Percentiles rank a stretch among this genome's conserved stretches.
These are phyloP conservation scores for Paragyromitra xinjiangensis DNA, from an alignment of 495 filamentous ascomycete species.

Conservation along the genomic window DNA sequence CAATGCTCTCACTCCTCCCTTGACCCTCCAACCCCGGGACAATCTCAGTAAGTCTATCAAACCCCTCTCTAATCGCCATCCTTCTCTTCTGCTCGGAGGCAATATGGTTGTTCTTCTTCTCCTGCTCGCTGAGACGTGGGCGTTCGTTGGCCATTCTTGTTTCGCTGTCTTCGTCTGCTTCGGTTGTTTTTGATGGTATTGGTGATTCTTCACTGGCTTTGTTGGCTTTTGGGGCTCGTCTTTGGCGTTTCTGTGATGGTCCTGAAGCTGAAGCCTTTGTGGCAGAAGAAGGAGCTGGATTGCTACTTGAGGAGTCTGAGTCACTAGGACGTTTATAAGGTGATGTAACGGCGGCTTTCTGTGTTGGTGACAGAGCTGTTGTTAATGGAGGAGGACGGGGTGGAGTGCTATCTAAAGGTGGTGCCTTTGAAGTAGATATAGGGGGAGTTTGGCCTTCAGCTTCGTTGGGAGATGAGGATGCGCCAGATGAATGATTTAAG, in stretches of 20 bases:
- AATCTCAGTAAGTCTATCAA: slow-evolving; percentile 80
- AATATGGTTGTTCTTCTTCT: slow-evolving; percentile 93
- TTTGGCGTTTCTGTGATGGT: slow-evolving; percentile 42
- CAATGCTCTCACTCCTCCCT: slow-evolving; percentile 83
- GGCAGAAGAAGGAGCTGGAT: slow-evolving; percentile 25
- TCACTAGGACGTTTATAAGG: slow-evolving; percentile 43
- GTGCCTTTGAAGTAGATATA: slow-evolving; percentile 12
- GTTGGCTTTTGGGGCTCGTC: slow-evolving; percentile 17
- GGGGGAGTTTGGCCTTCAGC: slow-evolving; percentile 11
- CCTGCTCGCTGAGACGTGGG: slow-evolving; percentile 80
- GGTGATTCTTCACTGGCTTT: slow-evolving; percentile 32
- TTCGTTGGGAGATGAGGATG: slow-evolving; percentile 14
- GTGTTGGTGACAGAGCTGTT: slow-evolving; percentile 24
- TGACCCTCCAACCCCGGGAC: slow-evolving; percentile 86
- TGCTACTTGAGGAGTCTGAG: slow-evolving; percentile 44
- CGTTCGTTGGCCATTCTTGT: slow-evolving; percentile 47
- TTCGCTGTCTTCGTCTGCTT: slow-evolving; percentile 48
- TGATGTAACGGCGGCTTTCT: slow-evolving; percentile 42
- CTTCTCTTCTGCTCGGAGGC: slow-evolving; percentile 89
- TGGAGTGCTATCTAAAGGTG: slow-evolving; percentile 18
- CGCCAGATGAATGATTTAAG: slow-evolving; percentile 10
- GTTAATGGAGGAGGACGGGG: slow-evolving; percentile 33
- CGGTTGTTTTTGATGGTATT: slow-evolving; percentile 30
- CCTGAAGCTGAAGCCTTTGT: slow-evolving; percentile 31
- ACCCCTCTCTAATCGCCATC: slow-evolving; percentile 83